Conservation (phyloP, 208 protist genomes). For the Leptomonas seymouri region DNA sequence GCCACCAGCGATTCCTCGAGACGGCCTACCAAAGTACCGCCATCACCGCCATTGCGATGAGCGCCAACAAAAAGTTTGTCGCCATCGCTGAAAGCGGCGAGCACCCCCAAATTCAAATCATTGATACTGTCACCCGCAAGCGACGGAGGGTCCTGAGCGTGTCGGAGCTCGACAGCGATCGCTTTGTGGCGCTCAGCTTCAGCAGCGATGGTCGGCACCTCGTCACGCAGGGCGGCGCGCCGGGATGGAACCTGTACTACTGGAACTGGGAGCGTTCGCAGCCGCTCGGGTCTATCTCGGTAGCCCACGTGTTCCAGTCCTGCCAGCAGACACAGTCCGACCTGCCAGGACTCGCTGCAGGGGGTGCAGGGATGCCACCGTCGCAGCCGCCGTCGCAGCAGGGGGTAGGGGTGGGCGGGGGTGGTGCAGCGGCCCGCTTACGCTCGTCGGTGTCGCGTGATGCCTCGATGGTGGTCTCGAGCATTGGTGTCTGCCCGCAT, state of each 20-base stretch:
- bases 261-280: conserved; percentile 94
- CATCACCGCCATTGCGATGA: conserved; percentile 92
- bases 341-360: background rate
- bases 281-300: conserved; percentile 69
- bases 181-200: conserved; percentile 83
- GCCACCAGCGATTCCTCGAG: conserved; percentile 86
- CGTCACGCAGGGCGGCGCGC: conserved; percentile 84
- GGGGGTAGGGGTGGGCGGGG: background rate
- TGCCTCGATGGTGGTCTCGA: conserved; percentile 48
- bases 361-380: background rate
- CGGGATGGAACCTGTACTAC: conserved; percentile 85
- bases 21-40: conserved; percentile 65
- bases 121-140: conserved; percentile 88
- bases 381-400: background rate
- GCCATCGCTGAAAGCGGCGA: conserved; percentile 92
- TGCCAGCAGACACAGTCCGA: conserved; percentile 1
- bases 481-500: conserved; percentile 81
- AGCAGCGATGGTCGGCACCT: conserved; percentile 88
- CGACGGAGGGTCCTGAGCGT: conserved; percentile 85
- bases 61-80: conserved; percentile 94
- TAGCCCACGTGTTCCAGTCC: conserved; percentile 25
- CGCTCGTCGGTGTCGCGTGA: background rate
- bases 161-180: conserved; percentile 73
- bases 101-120: conserved; percentile 80
- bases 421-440: background rate